Conservation (phyloP, 164 flowering plant genomes). For the Nymphaea thermarum region DNA sequence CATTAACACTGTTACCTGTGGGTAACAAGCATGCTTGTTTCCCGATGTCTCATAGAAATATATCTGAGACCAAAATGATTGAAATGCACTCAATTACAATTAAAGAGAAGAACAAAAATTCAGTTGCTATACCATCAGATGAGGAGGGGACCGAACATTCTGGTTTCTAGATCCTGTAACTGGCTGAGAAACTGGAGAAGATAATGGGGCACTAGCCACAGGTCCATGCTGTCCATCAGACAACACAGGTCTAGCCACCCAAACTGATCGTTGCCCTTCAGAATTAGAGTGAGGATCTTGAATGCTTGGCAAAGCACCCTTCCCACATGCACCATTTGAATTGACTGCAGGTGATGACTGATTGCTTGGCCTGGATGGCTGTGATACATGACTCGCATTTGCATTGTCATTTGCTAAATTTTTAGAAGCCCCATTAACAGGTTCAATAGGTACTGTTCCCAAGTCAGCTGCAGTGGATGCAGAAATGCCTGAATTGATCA, state of each 20-base stretch:
- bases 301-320: constrained; percentile 36
- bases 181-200: constrained; percentile 22
- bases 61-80: not conserved
- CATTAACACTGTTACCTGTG: not conserved
- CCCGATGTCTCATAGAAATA: not conserved
- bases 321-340: constrained; percentile 35
- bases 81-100: not conserved
- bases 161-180: constrained; percentile 34
- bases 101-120: not conserved
- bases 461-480: constrained; percentile 38
- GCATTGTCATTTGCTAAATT: constrained; percentile 20
- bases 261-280: constrained; percentile 31
- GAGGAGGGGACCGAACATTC: constrained; percentile 32
- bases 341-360: constrained; percentile 23
- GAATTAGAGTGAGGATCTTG: constrained; percentile 44
- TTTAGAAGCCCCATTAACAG: constrained; percentile 26
- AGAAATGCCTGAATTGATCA: constrained; percentile 29
- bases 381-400: constrained; percentile 34
- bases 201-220: constrained; percentile 15
- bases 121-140: constrained; percentile 31
- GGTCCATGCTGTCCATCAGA: constrained; percentile 35
- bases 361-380: constrained; percentile 18
- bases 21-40: not conserved
- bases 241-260: constrained; percentile 32
- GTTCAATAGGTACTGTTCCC: constrained; percentile 37